A percentile compares a stretch with the other conserved stretches of the same genome.
phyloP scores from a whole-genome alignment of 768 basidiomycete genomes.

The Naganishia friedmannii region DNA sequence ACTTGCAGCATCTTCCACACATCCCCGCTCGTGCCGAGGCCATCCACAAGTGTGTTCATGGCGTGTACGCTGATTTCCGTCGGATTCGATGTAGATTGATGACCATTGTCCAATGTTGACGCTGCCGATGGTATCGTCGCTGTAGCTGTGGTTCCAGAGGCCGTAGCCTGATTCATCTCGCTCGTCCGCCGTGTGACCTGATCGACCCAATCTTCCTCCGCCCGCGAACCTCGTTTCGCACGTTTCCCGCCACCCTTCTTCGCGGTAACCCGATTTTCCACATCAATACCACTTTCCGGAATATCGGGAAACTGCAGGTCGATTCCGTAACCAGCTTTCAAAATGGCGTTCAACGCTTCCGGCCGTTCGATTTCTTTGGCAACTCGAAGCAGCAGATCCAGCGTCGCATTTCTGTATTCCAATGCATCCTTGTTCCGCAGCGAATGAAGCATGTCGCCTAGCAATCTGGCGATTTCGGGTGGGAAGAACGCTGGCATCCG shows the following conservation, averaged over 20 bases:
- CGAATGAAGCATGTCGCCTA: slow-evolving; percentile 12
- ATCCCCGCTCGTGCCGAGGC: slow-evolving; percentile 18
- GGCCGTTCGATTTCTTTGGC: slow-evolving; percentile 27
- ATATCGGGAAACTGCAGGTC: slow-evolving; percentile 28
- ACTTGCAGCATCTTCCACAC: slow-evolving; percentile 26
- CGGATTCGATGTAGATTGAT: neutral
- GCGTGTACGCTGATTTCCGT: slow-evolving; percentile 17
- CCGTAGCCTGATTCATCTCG: neutral
- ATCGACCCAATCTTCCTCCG: slow-evolving; percentile 21
- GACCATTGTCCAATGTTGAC: neutral
- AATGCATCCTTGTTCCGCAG: slow-evolving; percentile 3
- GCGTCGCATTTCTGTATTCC: slow-evolving; percentile 10
- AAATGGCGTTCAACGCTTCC: slow-evolving; percentile 24
- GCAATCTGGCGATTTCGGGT: slow-evolving; percentile 17
- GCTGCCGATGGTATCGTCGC: neutral
- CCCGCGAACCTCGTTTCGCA: slow-evolving; percentile 9
- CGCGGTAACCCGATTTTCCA: neutral
- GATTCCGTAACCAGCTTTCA: slow-evolving; percentile 25
- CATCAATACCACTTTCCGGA: neutral
- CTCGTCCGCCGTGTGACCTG: slow-evolving; percentile 1
- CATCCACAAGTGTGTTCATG: slow-evolving; percentile 24
- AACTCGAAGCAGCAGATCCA: slow-evolving; percentile 19
- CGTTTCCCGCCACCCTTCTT: slow-evolving; percentile 7
- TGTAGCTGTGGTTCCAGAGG: neutral
- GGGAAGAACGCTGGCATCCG: slow-evolving; percentile 28